Evolutionary conservation across 78 protist species (phyloP).

Genomic region (Emiliania huxleyi): DNA sequence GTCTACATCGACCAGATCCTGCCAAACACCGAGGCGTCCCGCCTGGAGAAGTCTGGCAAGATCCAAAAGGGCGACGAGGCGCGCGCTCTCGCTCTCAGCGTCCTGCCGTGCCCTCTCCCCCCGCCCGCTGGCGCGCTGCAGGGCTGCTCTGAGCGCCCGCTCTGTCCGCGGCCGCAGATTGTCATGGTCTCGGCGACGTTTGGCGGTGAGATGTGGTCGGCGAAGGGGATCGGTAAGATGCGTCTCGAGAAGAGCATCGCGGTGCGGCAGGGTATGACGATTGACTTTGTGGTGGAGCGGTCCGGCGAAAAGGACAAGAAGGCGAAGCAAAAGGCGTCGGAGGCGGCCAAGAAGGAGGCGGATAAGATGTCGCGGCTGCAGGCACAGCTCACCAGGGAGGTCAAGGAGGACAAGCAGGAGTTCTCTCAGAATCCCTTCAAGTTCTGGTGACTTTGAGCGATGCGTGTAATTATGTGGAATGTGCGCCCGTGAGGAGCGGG

Average conservation of each 20-base stretch:
- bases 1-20: not conserved
- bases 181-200: not conserved
- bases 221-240: not conserved
- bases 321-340: not conserved
- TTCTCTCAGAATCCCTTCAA: not conserved
- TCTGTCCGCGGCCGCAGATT: too few relatives aligned
- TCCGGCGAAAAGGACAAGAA: not conserved
- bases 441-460: not conserved
- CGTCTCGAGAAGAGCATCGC: constrained; percentile 9
- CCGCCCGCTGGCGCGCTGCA: too few relatives aligned
- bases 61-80: not conserved
- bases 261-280: constrained; percentile 9
- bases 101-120: too few relatives aligned
- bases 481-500: too few relatives aligned
- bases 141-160: too few relatives aligned
- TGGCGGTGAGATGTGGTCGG: constrained; percentile 7
- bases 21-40: not conserved
- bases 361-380: not conserved
- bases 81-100: too few relatives aligned
- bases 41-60: not conserved
- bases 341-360: not conserved
- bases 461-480: too few relatives aligned
- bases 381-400: not conserved
- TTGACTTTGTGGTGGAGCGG: not conserved
- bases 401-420: not conserved